These are phyloP conservation scores for Pinus taeda DNA, from an alignment of 75 land plant species.

Conservation along the genomic window DNA sequence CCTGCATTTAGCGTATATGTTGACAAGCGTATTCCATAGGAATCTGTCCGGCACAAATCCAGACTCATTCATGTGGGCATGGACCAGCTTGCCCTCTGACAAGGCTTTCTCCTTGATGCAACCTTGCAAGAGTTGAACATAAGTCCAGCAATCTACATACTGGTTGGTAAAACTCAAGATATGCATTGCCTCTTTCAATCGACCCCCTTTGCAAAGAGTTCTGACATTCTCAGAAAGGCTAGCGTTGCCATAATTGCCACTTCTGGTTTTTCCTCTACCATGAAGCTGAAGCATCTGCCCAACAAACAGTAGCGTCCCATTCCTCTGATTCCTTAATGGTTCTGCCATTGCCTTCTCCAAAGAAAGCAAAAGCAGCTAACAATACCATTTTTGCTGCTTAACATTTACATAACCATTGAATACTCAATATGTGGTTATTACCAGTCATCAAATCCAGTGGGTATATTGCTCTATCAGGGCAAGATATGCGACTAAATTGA, in stretches of 20 bases:
- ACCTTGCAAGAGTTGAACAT: conserved; percentile 29
- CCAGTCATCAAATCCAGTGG: no score
- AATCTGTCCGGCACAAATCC: conserved; percentile 4
- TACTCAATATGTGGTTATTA: no score
- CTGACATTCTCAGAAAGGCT: neutral
- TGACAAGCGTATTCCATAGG: conserved; percentile 13
- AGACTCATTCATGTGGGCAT: conserved; percentile 9
- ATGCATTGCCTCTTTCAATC: neutral
- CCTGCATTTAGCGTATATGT: conserved; percentile 20
- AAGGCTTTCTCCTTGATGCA: conserved; percentile 13
- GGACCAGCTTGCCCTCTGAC: conserved; percentile 14
- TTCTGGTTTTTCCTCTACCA: neutral
- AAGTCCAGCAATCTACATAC: conserved; percentile 12
- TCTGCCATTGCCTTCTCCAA: neutral
- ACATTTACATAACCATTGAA: no score
- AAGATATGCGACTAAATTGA: no score
- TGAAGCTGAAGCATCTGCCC: neutral
- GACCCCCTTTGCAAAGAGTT: neutral
- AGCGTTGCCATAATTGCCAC: neutral
- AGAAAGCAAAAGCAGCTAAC: neutral
- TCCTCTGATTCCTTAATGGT: neutral
- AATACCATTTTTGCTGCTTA: neutral
- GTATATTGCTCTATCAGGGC: no score
- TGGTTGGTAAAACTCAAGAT: neutral
- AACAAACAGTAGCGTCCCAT: neutral